These are phyloP conservation scores for Gossypium sturtianum DNA, from an alignment of 345 rosid genomes.

Conservation along the genomic window DNA sequence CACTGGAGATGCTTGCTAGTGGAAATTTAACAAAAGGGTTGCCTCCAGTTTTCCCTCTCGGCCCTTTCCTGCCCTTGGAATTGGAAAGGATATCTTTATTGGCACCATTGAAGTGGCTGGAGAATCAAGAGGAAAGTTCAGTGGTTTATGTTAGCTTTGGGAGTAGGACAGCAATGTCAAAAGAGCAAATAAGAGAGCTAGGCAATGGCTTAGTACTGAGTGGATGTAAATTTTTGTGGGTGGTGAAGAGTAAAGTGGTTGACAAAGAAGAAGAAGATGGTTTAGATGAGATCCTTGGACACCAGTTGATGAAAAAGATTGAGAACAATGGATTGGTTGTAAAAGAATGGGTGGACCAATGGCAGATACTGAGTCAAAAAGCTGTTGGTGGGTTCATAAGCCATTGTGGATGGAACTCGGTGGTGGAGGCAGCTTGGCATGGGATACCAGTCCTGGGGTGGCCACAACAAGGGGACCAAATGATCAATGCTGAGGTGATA, in stretches of 20 bases:
- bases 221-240: constrained; percentile 35
- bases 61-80: constrained; percentile 29
- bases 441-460: constrained; percentile 38
- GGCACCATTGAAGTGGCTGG: constrained; percentile 27
- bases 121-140: constrained; percentile 27
- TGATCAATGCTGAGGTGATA: constrained; percentile 30
- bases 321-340: constrained; percentile 25
- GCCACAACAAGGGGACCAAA: constrained; percentile 42
- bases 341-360: constrained; percentile 40
- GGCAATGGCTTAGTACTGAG: constrained; percentile 33
- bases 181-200: constrained; percentile 35
- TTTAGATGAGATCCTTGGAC: constrained; percentile 26
- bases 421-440: constrained; percentile 32
- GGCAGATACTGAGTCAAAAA: constrained; percentile 24
- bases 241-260: constrained; percentile 24
- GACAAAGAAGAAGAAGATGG: constrained; percentile 32
- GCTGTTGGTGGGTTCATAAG: constrained; percentile 33
- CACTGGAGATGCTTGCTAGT: constrained; percentile 14
- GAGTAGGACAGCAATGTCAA: constrained; percentile 31
- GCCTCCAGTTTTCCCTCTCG: constrained; percentile 28
- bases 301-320: constrained; percentile 14
- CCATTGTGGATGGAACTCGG: constrained; percentile 45
- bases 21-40: constrained; percentile 3
- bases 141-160: constrained; percentile 44
- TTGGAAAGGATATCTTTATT: constrained; percentile 5